Percentiles rank a stretch among this genome's conserved stretches.
Conservation (phyloP, 495 filamentous ascomycete species). For the Geopyxis carbonaria region DNA sequence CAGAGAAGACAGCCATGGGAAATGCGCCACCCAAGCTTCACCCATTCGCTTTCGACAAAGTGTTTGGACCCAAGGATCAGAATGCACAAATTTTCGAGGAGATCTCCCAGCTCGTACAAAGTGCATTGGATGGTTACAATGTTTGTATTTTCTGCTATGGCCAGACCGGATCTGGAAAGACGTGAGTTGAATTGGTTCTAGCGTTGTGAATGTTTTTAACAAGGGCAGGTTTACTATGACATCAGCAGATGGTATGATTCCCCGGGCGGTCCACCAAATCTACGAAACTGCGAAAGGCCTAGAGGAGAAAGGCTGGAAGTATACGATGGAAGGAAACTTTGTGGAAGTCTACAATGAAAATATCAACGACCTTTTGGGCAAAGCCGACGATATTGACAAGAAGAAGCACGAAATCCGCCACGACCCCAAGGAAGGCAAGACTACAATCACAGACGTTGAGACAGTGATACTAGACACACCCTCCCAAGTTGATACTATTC, state of each 20-base stretch:
- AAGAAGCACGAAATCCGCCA: conserved; percentile 88
- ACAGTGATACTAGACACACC: conserved; percentile 62
- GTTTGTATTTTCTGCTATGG: conserved; percentile 99
- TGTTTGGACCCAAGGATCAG: conserved; percentile 59
- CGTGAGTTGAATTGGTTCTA: no score
- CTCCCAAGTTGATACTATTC: conserved; percentile 58
- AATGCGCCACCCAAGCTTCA: conserved; percentile 55
- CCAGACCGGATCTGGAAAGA: conserved; percentile 94
- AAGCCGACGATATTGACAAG: conserved; percentile 55
- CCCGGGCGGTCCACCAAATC: conserved; percentile 78
- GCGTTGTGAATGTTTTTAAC: no score
- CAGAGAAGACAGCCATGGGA: conserved; percentile 71
- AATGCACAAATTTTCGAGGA: conserved; percentile 90
- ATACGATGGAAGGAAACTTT: conserved; percentile 86
- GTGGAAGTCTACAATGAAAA: conserved; percentile 99
- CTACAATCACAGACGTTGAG: conserved; percentile 67
- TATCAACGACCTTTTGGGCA: conserved; percentile 77
- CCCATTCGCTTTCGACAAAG: conserved; percentile 82
- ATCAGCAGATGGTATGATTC: conserved; percentile 85
- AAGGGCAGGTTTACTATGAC: conserved; percentile 64
- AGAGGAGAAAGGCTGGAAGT: conserved; percentile 82
- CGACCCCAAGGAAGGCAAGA: conserved; percentile 62
- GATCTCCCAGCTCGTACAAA: conserved; percentile 93
- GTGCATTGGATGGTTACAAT: conserved; percentile 92
- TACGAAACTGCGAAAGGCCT: conserved; percentile 68